Percentiles rank a stretch among this genome's conserved stretches.
Evolutionary conservation across 169 alveolate species (phyloP).

Genomic region (Besnoitia besnoiti): DNA sequence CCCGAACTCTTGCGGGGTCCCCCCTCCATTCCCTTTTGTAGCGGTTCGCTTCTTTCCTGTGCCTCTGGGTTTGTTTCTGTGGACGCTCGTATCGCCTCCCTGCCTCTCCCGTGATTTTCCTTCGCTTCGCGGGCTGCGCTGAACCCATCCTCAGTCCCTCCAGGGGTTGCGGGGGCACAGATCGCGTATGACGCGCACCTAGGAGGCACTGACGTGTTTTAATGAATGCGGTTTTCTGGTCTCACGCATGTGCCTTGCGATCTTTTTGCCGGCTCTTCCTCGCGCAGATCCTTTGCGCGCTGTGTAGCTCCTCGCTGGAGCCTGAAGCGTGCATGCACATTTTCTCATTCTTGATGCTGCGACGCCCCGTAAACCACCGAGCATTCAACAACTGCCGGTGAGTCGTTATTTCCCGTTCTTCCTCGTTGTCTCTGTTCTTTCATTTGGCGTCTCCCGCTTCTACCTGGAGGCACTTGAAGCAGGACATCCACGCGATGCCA

Average conservation of each 20-base stretch:
- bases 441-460: neutral
- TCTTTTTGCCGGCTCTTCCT: neutral
- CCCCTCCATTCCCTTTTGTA: too few species aligned
- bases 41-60: too few species aligned
- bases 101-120: too few species aligned
- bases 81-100: too few species aligned
- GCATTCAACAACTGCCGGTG: constrained; percentile 27
- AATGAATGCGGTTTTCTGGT: neutral
- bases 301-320: neutral
- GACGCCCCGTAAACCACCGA: neutral
- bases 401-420: neutral
- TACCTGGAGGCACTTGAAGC: neutral
- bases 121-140: too few species aligned
- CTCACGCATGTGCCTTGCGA: neutral
- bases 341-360: constrained; percentile 24
- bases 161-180: too few species aligned
- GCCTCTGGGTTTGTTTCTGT: too few species aligned
- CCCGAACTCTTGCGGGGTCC: too few species aligned
- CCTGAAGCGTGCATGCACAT: neutral
- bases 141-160: too few species aligned
- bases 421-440: neutral
- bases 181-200: too few species aligned
- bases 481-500: neutral
- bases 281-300: neutral
- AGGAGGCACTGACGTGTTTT: too few species aligned